Evolutionary conservation across 2,329 filamentous ascomycete genomes (phyloP), one percentile per base, ranked within the genome.

Genomic region (Aspergillus viridinutans): DNA sequence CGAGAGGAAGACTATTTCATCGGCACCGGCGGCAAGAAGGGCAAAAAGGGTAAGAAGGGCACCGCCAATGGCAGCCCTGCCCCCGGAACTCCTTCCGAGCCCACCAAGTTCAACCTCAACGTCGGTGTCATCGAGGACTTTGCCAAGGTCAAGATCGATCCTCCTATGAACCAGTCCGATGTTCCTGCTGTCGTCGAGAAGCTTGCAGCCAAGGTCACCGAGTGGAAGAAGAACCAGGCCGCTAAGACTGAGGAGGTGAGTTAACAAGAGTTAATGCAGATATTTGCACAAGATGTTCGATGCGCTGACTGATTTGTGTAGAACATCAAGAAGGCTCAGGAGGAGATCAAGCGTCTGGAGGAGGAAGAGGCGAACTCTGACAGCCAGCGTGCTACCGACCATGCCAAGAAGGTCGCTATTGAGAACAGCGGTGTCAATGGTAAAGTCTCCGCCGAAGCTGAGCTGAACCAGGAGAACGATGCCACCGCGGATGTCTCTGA

Each of bases 321-420:
- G 94, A 99, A 99, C 82, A 88, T 97, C 60, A 90, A 91, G 62
- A 96, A 97, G 78, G 94, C 94, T 60, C 89, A 96, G 81, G 93
- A 93, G 77, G 92, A 97, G 76, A 95, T 99, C 61, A 90, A 92
- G 72, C 87, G 87, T 65, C 85, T 97, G 47, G 85, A 87, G 66
- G 79, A 82, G 55, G 93, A 97, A 72, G 86, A 87, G 55, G 80
- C 83, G 62, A 60, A 81, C 81, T 62, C 76, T 76, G 48, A 76
- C 75, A 61, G 76, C 73, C 64, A 58, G 50, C 57, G 77, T 71
- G 40, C 71, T 74, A 64, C 81, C 78, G 81, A 82, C 50, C 73
- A 73, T n/a, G 76, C 76, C 28, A 81, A 81, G 73, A 84, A 85
- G 72, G 77, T 78, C 21, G 77, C 81, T 1, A 67, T 76, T 56